Evolutionary conservation across 495 filamentous ascomycete genomes (phyloP).

Genomic region (Aspergillus panamensis): DNA sequence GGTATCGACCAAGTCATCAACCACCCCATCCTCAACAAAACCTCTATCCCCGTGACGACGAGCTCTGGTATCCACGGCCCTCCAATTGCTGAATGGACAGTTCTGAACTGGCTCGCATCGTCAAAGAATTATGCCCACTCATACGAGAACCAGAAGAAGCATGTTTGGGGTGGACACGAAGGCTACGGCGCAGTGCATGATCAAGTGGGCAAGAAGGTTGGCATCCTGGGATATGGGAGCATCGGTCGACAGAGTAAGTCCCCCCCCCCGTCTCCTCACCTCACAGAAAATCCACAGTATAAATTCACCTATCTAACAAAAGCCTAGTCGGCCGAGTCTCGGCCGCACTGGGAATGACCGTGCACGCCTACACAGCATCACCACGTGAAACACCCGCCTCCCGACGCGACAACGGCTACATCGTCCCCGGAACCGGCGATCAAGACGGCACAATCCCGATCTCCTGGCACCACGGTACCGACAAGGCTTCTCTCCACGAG

Average conservation of each 20-base stretch:
- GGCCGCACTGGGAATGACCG: conserved; percentile 71
- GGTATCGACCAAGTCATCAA: conserved; percentile 66
- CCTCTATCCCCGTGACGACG: conserved; percentile 63
- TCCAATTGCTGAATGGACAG: conserved; percentile 77
- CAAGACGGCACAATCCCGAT: conserved; percentile 65
- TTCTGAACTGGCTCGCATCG: conserved; percentile 54
- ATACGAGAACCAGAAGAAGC: conserved; percentile 44
- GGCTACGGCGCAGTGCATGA: conserved; percentile 37
- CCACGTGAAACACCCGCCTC: conserved; percentile 53
- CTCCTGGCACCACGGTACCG: conserved; percentile 69
- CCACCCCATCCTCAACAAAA: conserved; percentile 61
- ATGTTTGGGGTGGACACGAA: conserved; percentile 32
- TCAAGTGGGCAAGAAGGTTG: conserved; percentile 55
- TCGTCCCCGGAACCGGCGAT: conserved; percentile 74
- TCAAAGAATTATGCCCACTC: conserved; percentile 49
- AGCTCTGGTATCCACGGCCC: conserved; percentile 77
- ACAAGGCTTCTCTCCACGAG: conserved; percentile 54
- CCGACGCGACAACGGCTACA: conserved; percentile 61
- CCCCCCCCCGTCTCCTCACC: neutral
- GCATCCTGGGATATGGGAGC: conserved; percentile 80
- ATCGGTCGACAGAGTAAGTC: conserved; percentile 67
- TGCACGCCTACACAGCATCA: conserved; percentile 76
- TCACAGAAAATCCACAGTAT: neutral
- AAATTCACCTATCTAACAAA: neutral
- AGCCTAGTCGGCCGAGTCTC: conserved; percentile 57